phyloP scores from a whole-genome alignment of 352 stramenopile species.

The Globisporangium paroecandrum region DNA sequence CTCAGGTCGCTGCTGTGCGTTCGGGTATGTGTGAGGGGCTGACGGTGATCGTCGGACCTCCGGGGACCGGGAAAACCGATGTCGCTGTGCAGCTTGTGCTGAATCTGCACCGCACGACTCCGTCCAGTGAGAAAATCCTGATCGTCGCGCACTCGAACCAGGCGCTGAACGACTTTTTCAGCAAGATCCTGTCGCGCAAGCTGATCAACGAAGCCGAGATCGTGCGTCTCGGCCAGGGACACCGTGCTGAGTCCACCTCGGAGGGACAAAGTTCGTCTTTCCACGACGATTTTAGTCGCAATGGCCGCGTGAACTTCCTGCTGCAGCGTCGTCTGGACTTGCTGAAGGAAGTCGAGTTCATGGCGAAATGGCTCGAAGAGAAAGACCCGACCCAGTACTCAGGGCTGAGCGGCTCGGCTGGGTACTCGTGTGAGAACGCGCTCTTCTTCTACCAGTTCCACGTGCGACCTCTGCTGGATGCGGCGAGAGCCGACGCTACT shows the following conservation, averaged over 20 bases:
- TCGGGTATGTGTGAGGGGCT: slow-evolving; percentile 91
- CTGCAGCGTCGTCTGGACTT: slow-evolving; percentile 70
- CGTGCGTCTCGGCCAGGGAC: slow-evolving; percentile 80
- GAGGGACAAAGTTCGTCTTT: slow-evolving; percentile 30
- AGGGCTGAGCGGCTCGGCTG: slow-evolving; percentile 63
- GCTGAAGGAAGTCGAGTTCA: slow-evolving; percentile 90
- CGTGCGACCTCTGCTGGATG: slow-evolving; percentile 78
- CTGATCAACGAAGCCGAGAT: slow-evolving; percentile 81
- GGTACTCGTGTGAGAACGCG: slow-evolving; percentile 96
- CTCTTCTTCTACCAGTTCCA: slow-evolving; percentile 93
- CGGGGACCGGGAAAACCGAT: slow-evolving; percentile 94
- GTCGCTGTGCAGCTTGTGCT: slow-evolving; percentile 93
- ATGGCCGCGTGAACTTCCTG: slow-evolving; percentile 88
- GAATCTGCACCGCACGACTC: slow-evolving; percentile 88
- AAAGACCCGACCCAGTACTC: slow-evolving; percentile 37
- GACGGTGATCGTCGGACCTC: slow-evolving; percentile 92
- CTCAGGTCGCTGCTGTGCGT: slow-evolving; percentile 91
- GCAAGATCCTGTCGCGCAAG: slow-evolving; percentile 88
- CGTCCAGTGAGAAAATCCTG: slow-evolving; percentile 86
- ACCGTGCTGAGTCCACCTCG: neutral
- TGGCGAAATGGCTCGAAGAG: slow-evolving; percentile 87
- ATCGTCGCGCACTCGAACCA: slow-evolving; percentile 95
- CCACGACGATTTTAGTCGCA: slow-evolving; percentile 88
- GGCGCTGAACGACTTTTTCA: slow-evolving; percentile 94
- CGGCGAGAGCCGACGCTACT: slow-evolving; percentile 13